Percentiles rank a stretch among this genome's conserved stretches.
phyloP scores from a whole-genome alignment of 2,329 filamentous ascomycete genomes.

The Paracorniculantispora psalliotae region DNA sequence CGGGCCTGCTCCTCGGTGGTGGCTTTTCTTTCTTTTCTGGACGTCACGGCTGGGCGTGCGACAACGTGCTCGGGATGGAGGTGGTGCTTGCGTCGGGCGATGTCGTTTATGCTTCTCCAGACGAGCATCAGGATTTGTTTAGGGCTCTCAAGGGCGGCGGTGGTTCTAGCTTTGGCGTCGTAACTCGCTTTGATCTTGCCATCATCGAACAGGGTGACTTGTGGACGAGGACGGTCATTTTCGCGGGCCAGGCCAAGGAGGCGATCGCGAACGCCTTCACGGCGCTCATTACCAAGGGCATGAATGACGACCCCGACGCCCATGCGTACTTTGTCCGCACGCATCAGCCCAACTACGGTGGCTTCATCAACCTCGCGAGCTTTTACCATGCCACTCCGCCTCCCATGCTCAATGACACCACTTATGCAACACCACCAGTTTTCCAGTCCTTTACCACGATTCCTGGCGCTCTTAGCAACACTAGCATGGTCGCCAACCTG shows the following conservation, averaged over 20 bases:
- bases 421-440: slow-evolving; percentile 16
- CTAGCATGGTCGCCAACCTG: slow-evolving; percentile 21
- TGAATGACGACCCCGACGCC: slow-evolving; percentile 18
- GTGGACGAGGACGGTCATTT: slow-evolving; percentile 23
- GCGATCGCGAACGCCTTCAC: slow-evolving; percentile 16
- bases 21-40: slow-evolving; percentile 46
- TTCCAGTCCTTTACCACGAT: slow-evolving; percentile 22
- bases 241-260: slow-evolving; percentile 13
- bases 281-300: slow-evolving; percentile 15
- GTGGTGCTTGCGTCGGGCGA: slow-evolving; percentile 43
- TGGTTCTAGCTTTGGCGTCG: slow-evolving; percentile 37
- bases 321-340: slow-evolving; percentile 21
- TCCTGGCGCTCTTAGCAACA: slow-evolving; percentile 18
- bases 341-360: slow-evolving; percentile 6
- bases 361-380: slow-evolving; percentile 14
- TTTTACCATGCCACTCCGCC: slow-evolving; percentile 18
- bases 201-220: slow-evolving; percentile 25
- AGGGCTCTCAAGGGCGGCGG: slow-evolving; percentile 38
- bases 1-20: slow-evolving; percentile 16
- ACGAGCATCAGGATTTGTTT: slow-evolving; percentile 36
- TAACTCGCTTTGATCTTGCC: slow-evolving; percentile 27
- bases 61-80: slow-evolving; percentile 40
- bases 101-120: slow-evolving; percentile 36
- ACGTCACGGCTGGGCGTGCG: slow-evolving; percentile 23
- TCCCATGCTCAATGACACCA: neutral